A percentile compares a stretch with the other conserved stretches of the same genome.
Conservation (phyloP, 2,329 filamentous ascomycete genomes). For the Fusarium phyllophilum region DNA sequence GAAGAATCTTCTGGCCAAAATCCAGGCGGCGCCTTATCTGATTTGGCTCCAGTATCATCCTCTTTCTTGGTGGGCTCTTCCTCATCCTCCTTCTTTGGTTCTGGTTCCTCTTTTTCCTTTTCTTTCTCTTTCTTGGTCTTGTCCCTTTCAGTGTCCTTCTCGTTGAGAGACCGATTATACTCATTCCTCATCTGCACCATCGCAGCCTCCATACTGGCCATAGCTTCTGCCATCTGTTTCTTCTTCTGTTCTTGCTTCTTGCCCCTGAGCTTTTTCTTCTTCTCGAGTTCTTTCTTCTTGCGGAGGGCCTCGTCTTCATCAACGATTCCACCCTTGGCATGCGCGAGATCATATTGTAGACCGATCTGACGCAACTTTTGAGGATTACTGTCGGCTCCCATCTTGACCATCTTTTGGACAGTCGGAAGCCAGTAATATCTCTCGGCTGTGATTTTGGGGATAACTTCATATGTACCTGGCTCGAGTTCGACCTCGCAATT, state of each 20-base stretch:
- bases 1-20: slow-evolving; percentile 38
- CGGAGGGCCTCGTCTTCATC: slow-evolving; percentile 57
- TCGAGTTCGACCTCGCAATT: slow-evolving; percentile 78
- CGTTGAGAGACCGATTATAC: slow-evolving; percentile 28
- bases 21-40: slow-evolving; percentile 23
- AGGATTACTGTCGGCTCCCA: slow-evolving; percentile 56
- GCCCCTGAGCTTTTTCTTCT: slow-evolving; percentile 39
- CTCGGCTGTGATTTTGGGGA: slow-evolving; percentile 73
- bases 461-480: slow-evolving; percentile 73
- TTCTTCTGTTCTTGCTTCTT: slow-evolving; percentile 42
- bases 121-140: slow-evolving; percentile 9
- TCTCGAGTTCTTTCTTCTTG: slow-evolving; percentile 41
- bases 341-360: slow-evolving; percentile 69
- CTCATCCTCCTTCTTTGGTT: background rate
- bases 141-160: slow-evolving; percentile 26
- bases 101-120: slow-evolving; percentile 6
- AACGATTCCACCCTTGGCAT: slow-evolving; percentile 65
- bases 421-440: slow-evolving; percentile 56
- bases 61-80: slow-evolving; percentile 22
- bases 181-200: slow-evolving; percentile 42
- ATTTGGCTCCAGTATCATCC: slow-evolving; percentile 5
- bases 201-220: slow-evolving; percentile 40
- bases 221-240: slow-evolving; percentile 41
- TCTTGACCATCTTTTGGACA: slow-evolving; percentile 69
- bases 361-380: slow-evolving; percentile 72